Conservation (phyloP, 2,329 filamentous ascomycete species). For the Beauveria asiatica region DNA sequence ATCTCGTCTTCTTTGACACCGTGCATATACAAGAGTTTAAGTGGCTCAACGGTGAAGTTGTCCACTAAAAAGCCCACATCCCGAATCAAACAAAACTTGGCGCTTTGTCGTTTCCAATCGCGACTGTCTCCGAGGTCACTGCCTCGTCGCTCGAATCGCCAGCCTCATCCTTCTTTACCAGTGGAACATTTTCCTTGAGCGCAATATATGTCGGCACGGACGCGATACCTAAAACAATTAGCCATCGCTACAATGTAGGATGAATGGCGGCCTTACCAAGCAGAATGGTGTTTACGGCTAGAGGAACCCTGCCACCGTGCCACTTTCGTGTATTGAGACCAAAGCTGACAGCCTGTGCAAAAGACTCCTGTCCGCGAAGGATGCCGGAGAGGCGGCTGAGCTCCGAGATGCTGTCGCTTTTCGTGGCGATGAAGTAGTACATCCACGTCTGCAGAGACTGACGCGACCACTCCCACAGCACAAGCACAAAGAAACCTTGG, state of each 20-base stretch:
- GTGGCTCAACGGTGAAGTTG: not conserved
- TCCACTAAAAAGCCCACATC: too few relatives aligned
- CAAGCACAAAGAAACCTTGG: slow-evolving; percentile 38
- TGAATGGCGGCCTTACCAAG: slow-evolving; percentile 20
- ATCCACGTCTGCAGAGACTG: slow-evolving; percentile 48
- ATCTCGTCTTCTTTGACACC: not conserved
- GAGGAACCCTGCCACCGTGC: slow-evolving; percentile 29
- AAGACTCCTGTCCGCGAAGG: slow-evolving; percentile 32
- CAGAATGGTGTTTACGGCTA: slow-evolving; percentile 31
- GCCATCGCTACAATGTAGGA: not conserved
- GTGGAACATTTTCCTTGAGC: slow-evolving; percentile 19
- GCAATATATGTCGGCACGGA: slow-evolving; percentile 21
- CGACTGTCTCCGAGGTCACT: not conserved
- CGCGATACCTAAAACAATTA: slow-evolving; percentile 18
- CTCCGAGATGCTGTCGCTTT: slow-evolving; percentile 48
- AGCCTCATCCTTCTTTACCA: slow-evolving; percentile 13
- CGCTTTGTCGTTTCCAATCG: not conserved
- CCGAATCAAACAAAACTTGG: not conserved
- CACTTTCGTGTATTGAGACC: slow-evolving; percentile 31
- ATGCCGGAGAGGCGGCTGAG: slow-evolving; percentile 33
- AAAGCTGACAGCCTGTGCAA: slow-evolving; percentile 30
- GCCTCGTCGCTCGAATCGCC: slow-evolving; percentile 1
- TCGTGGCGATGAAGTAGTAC: slow-evolving; percentile 46
- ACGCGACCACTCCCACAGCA: slow-evolving; percentile 41
- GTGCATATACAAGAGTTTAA: not conserved